Evolutionary conservation across 805 yeast genomes (phyloP).

Genomic region (Metschnikowia continentalis): DNA sequence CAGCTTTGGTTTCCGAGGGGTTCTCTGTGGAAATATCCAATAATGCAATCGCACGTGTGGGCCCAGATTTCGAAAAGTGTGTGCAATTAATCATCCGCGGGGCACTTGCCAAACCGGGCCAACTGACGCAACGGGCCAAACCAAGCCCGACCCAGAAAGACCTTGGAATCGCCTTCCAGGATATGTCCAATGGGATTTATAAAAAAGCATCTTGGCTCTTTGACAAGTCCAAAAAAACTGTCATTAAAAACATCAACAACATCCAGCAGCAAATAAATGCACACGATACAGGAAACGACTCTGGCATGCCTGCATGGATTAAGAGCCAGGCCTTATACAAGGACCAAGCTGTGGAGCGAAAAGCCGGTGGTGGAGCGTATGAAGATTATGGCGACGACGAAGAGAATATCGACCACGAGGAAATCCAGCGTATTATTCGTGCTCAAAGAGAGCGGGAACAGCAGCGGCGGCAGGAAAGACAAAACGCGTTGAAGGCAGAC

Average conservation of each 20-base stretch:
- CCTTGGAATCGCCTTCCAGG: slow-evolving; percentile 39
- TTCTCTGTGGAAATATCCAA: slow-evolving; percentile 59
- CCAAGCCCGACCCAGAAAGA: slow-evolving; percentile 12
- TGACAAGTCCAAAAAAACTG: slow-evolving; percentile 54
- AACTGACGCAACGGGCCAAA: not conserved
- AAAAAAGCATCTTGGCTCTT: slow-evolving; percentile 57
- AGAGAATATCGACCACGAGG: slow-evolving; percentile 42
- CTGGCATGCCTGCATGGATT: slow-evolving; percentile 71
- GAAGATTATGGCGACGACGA: slow-evolving; percentile 46
- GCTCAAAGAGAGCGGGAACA: slow-evolving; percentile 32
- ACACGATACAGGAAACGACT: slow-evolving; percentile 14
- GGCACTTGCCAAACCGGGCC: not conserved
- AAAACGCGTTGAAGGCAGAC: not conserved
- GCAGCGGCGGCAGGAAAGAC: slow-evolving; percentile 1
- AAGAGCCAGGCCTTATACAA: slow-evolving; percentile 49
- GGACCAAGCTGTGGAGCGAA: slow-evolving; percentile 33
- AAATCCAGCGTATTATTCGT: slow-evolving; percentile 37
- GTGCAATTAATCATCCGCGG: slow-evolving; percentile 61
- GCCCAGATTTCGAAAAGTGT: slow-evolving; percentile 60
- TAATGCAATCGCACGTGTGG: slow-evolving; percentile 55
- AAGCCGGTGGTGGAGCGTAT: slow-evolving; percentile 29
- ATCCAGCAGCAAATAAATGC: slow-evolving; percentile 32
- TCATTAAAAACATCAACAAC: slow-evolving; percentile 59
- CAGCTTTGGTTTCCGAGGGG: slow-evolving; percentile 77
- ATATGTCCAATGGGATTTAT: slow-evolving; percentile 52